Evolutionary conservation across 306 rosid genomes (phyloP).

Genomic region (Gillenia trifoliata): DNA sequence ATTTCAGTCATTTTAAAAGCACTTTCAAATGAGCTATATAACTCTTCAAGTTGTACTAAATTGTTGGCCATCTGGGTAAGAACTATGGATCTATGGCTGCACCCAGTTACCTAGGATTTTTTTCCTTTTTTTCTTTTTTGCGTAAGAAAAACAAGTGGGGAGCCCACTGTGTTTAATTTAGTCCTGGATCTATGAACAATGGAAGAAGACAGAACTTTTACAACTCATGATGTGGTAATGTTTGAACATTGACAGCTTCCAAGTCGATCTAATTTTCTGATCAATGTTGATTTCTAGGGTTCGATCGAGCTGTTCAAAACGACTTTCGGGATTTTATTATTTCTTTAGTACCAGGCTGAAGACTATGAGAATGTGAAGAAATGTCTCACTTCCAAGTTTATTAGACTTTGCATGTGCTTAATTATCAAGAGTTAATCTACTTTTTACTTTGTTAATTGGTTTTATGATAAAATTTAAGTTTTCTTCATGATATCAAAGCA

Average conservation of each 20-base stretch:
- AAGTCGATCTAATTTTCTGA: slow-evolving; percentile 1
- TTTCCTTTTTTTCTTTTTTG: too few relatives aligned
- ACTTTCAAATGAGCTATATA: too few relatives aligned
- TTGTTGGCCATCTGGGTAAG: neutral
- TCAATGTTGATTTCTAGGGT: slow-evolving; percentile 16
- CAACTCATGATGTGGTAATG: slow-evolving; percentile 26
- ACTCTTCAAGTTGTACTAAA: neutral
- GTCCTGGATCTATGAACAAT: slow-evolving; percentile 4
- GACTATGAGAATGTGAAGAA: too few relatives aligned
- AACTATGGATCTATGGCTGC: neutral
- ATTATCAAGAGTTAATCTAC: too few relatives aligned
- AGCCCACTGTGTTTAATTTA: slow-evolving; percentile 18
- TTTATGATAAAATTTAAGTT: too few relatives aligned
- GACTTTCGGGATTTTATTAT: slow-evolving; percentile 1
- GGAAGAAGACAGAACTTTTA: slow-evolving; percentile 17
- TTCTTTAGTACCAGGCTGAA: neutral
- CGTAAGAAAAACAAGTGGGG: neutral
- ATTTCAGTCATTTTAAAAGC: too few relatives aligned
- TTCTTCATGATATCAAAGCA: too few relatives aligned
- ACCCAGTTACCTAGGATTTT: neutral
- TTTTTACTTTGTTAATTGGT: too few relatives aligned
- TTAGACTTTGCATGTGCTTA: too few relatives aligned
- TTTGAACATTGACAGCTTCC: slow-evolving; percentile 28
- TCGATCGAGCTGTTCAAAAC: slow-evolving; percentile 33
- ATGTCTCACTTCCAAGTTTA: too few relatives aligned